phyloP scores from a whole-genome alignment of 345 rosid species.

The Viola odorata region DNA sequence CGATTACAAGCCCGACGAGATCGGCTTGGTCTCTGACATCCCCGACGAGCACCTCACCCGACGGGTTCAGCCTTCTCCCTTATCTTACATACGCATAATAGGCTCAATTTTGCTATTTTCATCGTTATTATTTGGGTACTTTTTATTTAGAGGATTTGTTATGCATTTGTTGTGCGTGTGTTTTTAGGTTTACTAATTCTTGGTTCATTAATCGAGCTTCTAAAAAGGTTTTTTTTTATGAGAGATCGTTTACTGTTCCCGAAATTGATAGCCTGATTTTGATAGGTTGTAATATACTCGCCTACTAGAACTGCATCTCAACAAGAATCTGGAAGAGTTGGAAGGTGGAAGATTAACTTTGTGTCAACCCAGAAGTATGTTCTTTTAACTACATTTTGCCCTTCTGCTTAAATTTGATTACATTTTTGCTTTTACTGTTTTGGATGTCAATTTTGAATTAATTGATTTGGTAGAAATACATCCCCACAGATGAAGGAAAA shows the following conservation, averaged over 20 bases:
- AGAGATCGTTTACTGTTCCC: background rate
- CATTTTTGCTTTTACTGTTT: background rate
- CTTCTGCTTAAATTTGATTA: background rate
- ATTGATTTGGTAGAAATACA: background rate
- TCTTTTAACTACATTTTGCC: background rate
- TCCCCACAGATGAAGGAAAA: no score
- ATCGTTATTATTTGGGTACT: background rate
- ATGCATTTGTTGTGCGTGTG: background rate
- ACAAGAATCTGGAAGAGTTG: constrained; percentile 94
- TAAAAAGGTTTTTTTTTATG: background rate
- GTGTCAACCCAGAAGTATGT: constrained; percentile 81
- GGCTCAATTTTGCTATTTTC: background rate
- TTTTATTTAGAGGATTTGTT: background rate
- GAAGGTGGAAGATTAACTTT: constrained; percentile 92
- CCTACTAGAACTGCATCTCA: constrained; percentile 94
- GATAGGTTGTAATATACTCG: constrained; percentile 79
- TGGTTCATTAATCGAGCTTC: background rate
- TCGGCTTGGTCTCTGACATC: constrained; percentile 32
- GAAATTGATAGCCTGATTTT: background rate
- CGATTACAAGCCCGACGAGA: constrained; percentile 35
- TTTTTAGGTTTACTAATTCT: background rate
- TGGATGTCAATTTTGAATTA: background rate
- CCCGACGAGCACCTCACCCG: constrained; percentile 32
- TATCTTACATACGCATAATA: background rate
- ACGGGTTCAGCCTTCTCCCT: constrained; percentile 14